Evolutionary conservation across 331 rosid species (phyloP), one percentile per base, ranked within the genome.

Genomic region (Phaseolus coccineus): DNA sequence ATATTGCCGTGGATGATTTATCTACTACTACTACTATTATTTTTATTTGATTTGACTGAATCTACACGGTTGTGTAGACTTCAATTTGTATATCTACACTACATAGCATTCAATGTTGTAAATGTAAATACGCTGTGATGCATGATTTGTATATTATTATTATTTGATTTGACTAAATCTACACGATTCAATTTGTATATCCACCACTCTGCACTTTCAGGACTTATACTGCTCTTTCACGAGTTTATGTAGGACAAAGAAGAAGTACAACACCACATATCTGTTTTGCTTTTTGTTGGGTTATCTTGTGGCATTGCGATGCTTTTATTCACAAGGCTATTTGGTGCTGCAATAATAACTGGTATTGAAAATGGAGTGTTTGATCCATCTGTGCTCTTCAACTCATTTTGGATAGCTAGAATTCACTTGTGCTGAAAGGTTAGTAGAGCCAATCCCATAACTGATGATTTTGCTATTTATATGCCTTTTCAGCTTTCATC

Each of bases 181-280:
- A 39, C 37, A 16, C 50, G 47, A 64, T 47, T 6, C 47, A 12
- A 35, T 77, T 39, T 31, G 24, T 19, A 8, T 80, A 74, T 64
- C 78, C 50, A 33, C 73, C 67, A 27, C 76, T 39, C 52, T 19
- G 69, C 53, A 59, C 64, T 63, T 72, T 69, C 40, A 51, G 68
- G 67, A 58, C 52, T 51, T 69, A 8, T 42, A 31, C 71, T 51
- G 62, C 19, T 57, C 74, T 77, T 81, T 63, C 69, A 83, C 73
- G 77, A 82, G 76, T 19, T 75, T 30, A 62, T 86, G 86, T 90
- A 95, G 98, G 97, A 92, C 67, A 91, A 85, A 83, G 89, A 88
- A 67, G 96, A 91, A 89, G 97, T 91, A 71, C 97, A 95, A 77
- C 97, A 88, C 87, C 91, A 90, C 84, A 88, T 94, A 77, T 92